phyloP scores from a whole-genome alignment of 148 eudicot genomes.

The Polygonum maritimum region DNA sequence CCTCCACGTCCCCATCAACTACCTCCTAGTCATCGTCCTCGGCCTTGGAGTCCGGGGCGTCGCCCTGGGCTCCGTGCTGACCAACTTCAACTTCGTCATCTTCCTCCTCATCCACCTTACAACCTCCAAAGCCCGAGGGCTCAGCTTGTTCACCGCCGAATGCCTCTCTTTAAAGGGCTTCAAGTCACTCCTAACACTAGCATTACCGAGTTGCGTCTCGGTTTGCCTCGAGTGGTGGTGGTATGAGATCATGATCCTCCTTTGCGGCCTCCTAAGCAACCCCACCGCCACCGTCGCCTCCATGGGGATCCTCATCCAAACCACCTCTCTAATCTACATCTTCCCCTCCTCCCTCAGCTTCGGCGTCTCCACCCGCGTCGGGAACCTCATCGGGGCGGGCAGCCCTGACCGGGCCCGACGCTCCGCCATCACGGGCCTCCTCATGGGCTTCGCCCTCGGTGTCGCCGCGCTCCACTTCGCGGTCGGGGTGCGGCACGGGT shows the following conservation, averaged over 20 bases:
- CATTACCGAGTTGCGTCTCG: constrained; percentile 67
- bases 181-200: constrained; percentile 21
- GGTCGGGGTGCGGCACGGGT: constrained; percentile 27
- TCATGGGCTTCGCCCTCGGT: constrained; percentile 45
- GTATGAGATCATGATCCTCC: constrained; percentile 78
- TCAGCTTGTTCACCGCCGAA: not conserved
- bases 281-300: constrained; percentile 60
- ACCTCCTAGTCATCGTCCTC: constrained; percentile 20
- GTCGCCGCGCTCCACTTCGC: constrained; percentile 39
- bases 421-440: constrained; percentile 48
- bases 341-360: constrained; percentile 68
- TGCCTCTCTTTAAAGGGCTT: constrained; percentile 4
- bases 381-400: constrained; percentile 58
- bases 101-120: constrained; percentile 21
- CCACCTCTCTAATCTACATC: constrained; percentile 59
- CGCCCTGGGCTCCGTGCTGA: constrained; percentile 27
- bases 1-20: constrained; percentile 41
- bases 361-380: constrained; percentile 62
- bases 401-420: constrained; percentile 44
- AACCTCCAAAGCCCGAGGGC: constrained; percentile 7
- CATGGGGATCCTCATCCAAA: constrained; percentile 71
- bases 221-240: constrained; percentile 94
- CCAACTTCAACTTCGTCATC: constrained; percentile 26
- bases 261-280: constrained; percentile 48
- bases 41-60: constrained; percentile 32